Evolutionary conservation across 352 stramenopile species (phyloP).

Genomic region (Globisporangium okanoganense): DNA sequence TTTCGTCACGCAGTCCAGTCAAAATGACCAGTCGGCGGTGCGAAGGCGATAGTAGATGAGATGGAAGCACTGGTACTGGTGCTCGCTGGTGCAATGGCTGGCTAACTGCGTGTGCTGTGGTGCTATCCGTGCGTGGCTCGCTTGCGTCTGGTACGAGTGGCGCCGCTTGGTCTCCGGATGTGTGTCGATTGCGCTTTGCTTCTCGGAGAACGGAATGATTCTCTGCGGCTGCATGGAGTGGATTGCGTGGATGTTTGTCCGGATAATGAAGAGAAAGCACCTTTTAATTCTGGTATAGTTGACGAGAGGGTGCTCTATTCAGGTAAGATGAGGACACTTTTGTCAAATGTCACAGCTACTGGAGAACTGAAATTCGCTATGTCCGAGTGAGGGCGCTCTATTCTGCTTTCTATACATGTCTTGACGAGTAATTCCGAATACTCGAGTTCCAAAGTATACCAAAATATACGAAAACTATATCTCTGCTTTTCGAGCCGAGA

Average conservation of each 20-base stretch:
- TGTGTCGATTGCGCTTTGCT: not conserved
- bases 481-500: too few relatives aligned
- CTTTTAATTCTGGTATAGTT: not conserved
- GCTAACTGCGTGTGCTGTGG: not conserved
- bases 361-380: too few relatives aligned
- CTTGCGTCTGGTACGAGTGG: not conserved
- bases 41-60: not conserved
- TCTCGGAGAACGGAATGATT: constrained; percentile 1
- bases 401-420: too few relatives aligned
- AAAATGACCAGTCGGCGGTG: not conserved
- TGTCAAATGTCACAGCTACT: too few relatives aligned
- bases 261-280: not conserved
- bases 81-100: not conserved
- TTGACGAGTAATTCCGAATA: too few relatives aligned
- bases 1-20: not conserved
- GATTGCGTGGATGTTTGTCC: not conserved
- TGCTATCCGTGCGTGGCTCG: not conserved
- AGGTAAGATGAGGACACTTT: not conserved
- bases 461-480: too few relatives aligned
- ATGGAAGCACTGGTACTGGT: not conserved
- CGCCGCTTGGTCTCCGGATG: not conserved
- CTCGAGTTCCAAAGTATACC: too few relatives aligned
- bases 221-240: too few relatives aligned
- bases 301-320: not conserved
- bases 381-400: too few relatives aligned